A percentile compares a stretch with the other conserved stretches of the same genome.
These are phyloP conservation scores for Ophiostoma piceae DNA, from an alignment of 2,329 filamentous ascomycete species.

Conservation along the genomic window DNA sequence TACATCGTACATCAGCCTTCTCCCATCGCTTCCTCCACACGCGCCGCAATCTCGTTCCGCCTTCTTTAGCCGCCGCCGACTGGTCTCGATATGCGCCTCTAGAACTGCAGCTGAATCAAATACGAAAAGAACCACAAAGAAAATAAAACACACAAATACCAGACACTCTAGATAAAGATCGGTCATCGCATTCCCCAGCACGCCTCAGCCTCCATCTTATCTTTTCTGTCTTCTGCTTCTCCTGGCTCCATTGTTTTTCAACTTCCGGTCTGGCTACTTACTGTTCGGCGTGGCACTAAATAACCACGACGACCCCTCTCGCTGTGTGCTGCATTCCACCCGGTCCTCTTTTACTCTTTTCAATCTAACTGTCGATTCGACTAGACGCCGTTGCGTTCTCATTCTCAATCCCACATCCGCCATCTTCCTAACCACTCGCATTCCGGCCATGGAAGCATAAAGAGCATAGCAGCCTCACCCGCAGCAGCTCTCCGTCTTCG, in stretches of 20 bases:
- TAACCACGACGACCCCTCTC: conserved; percentile 12
- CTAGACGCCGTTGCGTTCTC: neutral
- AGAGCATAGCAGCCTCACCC: conserved; percentile 18
- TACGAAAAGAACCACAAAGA: neutral
- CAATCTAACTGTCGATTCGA: neutral
- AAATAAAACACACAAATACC: neutral
- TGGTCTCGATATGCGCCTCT: conserved; percentile 25
- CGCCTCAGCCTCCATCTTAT: neutral
- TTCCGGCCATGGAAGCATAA: conserved; percentile 19
- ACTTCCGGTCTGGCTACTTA: neutral
- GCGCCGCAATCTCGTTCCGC: neutral
- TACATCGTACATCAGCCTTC: neutral
- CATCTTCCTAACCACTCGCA: neutral
- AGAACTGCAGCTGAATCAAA: conserved; percentile 14
- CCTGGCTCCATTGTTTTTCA: conserved; percentile 8
- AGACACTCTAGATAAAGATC: neutral
- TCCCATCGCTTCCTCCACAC: neutral
- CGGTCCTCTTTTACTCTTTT: conserved; percentile 5
- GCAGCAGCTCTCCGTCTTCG: conserved; percentile 7
- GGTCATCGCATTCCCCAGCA: neutral
- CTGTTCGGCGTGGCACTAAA: conserved; percentile 13
- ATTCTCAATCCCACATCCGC: neutral
- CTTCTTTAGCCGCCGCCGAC: conserved; percentile 23
- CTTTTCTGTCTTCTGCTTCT: neutral
- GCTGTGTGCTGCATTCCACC: conserved; percentile 5